Evolutionary conservation across 2,329 filamentous ascomycete species (phyloP), one percentile per base, ranked within the genome.

Genomic region (Nigrospora oryzae): DNA sequence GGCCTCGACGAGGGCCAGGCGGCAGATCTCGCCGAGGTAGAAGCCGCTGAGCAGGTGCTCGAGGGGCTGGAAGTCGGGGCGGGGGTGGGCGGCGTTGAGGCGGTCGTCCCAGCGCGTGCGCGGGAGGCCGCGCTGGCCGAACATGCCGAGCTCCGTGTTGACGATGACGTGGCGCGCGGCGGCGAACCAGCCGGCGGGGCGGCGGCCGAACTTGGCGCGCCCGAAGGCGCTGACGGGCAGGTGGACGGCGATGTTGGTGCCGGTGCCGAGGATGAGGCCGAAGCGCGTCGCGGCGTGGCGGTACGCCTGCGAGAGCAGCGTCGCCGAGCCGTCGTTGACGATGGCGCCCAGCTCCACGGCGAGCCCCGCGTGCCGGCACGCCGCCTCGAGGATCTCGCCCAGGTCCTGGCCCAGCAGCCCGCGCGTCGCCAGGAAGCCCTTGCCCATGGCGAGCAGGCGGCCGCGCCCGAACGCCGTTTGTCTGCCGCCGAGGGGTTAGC

Each of bases 61-160:
- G 30, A 68, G 52, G 15, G 67, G 68, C 42, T 64, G 62, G 47
- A 72, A 72, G 28, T 70, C 64, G n/a, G 69, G 66, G 12, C 68
- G 53, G 3, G 70, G 59, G 42, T 67, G 81, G 0, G 60, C 65
- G 2, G 65, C 66, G 38, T 74, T 73, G 13, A 85, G 63, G 5
- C 64, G 57, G 15, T 62, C 58, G 50, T 85, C 81, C 80, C 81
- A 85, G 51, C 69, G 70, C 4, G 80, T 84, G 44, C 76, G 53
- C 7, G 80, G 79, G 23, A 84, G 62, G 46, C 65, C 73, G 46
- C 65, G 73, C 42, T 70, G 64, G 13, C 81, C 81, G 56, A 83
- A 83, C 79, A 84, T 84, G 52, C 79, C 75, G 32, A 84, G 61
- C 59, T 84, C 81, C 1, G 79, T 83, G 58, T 84, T 84, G 52